These are phyloP conservation scores for Echites panduratus DNA, from an alignment of 257 asterid species.

Conservation along the genomic window DNA sequence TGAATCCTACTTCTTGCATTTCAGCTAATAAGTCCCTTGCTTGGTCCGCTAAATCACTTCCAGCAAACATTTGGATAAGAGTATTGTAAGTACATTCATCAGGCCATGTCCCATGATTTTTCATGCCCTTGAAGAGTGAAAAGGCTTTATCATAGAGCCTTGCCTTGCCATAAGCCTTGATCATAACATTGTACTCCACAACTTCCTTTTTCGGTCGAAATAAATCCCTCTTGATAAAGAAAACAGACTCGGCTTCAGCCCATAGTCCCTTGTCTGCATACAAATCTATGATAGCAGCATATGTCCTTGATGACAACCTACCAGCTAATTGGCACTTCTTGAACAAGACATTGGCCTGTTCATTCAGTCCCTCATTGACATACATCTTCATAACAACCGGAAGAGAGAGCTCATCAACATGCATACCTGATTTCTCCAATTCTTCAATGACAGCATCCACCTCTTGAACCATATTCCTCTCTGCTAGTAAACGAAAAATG, in stretches of 20 bases:
- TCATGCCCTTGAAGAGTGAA: conserved; percentile 72
- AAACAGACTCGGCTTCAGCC: conserved; percentile 77
- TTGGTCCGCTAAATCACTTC: conserved; percentile 54
- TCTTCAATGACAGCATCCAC: conserved; percentile 69
- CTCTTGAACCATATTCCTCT: conserved; percentile 62
- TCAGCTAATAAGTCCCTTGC: conserved; percentile 55
- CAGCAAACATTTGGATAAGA: conserved; percentile 74
- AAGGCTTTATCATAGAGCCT: conserved; percentile 60
- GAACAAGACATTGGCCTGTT: conserved; percentile 43
- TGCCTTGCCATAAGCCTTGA: conserved; percentile 85
- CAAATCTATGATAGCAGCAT: conserved; percentile 74
- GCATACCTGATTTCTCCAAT: conserved; percentile 47
- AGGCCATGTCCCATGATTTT: conserved; percentile 90
- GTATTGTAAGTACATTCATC: conserved; percentile 86
- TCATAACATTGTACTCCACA: conserved; percentile 84
- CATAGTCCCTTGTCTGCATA: conserved; percentile 82
- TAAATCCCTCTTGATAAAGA: conserved; percentile 37
- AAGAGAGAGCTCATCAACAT: conserved; percentile 60
- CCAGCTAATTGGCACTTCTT: conserved; percentile 38
- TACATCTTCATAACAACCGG: conserved; percentile 72
- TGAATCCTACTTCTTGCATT: conserved; percentile 61
- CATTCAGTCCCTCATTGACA: conserved; percentile 49
- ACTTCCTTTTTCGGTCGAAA: conserved; percentile 47
- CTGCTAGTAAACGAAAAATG: conserved; percentile 49
- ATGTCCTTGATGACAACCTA: conserved; percentile 53